phyloP scores from a whole-genome alignment of 352 stramenopile genomes.

The Aphanomyces stellatus region DNA sequence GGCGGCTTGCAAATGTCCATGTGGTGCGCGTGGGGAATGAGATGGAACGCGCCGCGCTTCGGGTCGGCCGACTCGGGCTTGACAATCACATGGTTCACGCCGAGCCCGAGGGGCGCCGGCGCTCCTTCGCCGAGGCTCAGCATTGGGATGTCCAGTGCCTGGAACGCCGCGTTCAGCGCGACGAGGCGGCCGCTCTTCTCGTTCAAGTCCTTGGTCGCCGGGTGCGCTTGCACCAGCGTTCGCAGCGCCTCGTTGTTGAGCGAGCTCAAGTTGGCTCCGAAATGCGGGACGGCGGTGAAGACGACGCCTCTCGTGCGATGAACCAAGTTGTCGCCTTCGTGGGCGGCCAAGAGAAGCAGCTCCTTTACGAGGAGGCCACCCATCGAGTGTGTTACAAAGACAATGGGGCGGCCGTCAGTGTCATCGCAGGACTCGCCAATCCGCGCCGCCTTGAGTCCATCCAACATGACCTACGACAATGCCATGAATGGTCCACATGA shows the following conservation, averaged over 20 bases:
- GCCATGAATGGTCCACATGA: too few species aligned
- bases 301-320: conserved; percentile 47
- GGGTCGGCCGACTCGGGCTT: conserved; percentile 67
- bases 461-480: conserved; percentile 55
- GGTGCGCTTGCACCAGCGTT: conserved; percentile 60
- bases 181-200: conserved; percentile 40
- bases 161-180: conserved; percentile 57
- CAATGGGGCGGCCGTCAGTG: conserved; percentile 34
- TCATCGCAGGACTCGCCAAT: too few species aligned
- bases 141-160: conserved; percentile 52
- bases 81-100: conserved; percentile 64
- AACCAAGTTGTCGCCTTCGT: conserved; percentile 21
- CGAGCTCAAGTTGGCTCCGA: conserved; percentile 65
- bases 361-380: conserved; percentile 73
- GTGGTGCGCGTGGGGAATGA: conserved; percentile 56
- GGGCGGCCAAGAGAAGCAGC: conserved; percentile 38
- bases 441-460: conserved; percentile 53
- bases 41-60: conserved; percentile 39
- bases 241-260: conserved; percentile 57
- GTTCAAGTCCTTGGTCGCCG: conserved; percentile 59
- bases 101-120: conserved; percentile 53
- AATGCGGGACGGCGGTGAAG: conserved; percentile 78
- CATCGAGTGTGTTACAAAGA: conserved; percentile 86
- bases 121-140: conserved; percentile 60
- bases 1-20: conserved; percentile 86